Evolutionary conservation across 768 basidiomycete genomes (phyloP), one percentile per base, ranked within the genome.

Genomic region (Arthromyces matolae): DNA sequence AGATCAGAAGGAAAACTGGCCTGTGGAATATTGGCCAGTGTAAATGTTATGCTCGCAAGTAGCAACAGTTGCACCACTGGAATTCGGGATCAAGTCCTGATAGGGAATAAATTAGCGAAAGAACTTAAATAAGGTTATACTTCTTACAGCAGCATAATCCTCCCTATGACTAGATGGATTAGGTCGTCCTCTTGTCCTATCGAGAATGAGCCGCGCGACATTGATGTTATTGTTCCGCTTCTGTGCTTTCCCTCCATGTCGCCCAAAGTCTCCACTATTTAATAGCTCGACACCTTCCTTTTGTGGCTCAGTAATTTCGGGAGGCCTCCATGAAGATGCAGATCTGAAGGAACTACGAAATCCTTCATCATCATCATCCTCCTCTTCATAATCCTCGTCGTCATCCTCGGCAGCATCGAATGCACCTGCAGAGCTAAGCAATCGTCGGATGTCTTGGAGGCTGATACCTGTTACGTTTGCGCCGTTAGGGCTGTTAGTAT

Each of bases 11-110:
- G 19, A 1, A 19, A 45, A 47, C 59, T 40, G 51, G 86, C 88
- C 85, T 57, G 75, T 74, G 9, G 89, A 91, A 64, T 81, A 94
- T 63, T 92, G 90, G 0, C 87, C 93, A 4, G 81, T 85, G 60
- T 95, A 95, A 31, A 90, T 79, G 51, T 91, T 93, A 22, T 80
- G 68, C 7, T 70, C 70, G 58, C 87, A 86, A 31, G 75, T 72
- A 2, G 88, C 86, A 0, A 94, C 90, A 3, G 87, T 80, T 3
- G 86, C 86, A 13, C 92, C 92, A 56, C 79, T 78, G 8, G 83
- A 76, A 54, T 93, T 94, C 0, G 92, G 92, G 8, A 93, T 64
- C 25, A 89, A 66, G 42, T 78, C 73, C 89, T 94, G 53, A 13
- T 35, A 38, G 25, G 43, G n/a, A 18, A 40, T 27, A 16, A 10